phyloP scores from a whole-genome alignment of 2,329 filamentous ascomycete genomes.

The Colletotrichum tropicale region DNA sequence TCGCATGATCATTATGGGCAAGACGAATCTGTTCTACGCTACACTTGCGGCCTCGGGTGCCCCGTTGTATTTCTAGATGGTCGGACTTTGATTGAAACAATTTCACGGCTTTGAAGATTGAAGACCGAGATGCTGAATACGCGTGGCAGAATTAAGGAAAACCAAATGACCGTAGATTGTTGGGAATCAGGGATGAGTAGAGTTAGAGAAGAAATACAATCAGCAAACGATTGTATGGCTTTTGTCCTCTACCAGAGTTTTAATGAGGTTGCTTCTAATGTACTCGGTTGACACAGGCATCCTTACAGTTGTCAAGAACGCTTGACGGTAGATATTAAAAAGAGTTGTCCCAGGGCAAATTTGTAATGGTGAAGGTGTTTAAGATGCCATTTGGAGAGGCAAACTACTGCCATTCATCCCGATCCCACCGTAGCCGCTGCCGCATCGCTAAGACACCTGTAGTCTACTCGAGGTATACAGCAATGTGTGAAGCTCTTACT shows the following conservation, averaged over 20 bases:
- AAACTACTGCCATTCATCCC: background rate
- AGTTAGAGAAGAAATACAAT: background rate
- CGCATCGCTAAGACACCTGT: background rate
- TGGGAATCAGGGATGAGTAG: background rate
- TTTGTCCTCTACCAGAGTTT: background rate
- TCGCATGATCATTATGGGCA: slow-evolving; percentile 37
- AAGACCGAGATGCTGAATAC: background rate
- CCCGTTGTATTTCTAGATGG: background rate
- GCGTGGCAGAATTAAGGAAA: background rate
- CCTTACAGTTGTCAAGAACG: accelerated
- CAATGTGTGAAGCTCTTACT: background rate
- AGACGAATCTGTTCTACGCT: slow-evolving; percentile 38
- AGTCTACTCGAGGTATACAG: background rate
- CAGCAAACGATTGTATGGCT: background rate
- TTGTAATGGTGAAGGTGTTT: background rate
- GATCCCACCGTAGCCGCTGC: accelerated
- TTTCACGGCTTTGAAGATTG: background rate
- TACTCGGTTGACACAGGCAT: background rate
- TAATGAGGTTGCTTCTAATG: accelerated
- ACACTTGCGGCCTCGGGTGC: slow-evolving; percentile 25
- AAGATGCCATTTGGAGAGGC: accelerated
- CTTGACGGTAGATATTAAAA: background rate
- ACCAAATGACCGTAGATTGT: background rate
- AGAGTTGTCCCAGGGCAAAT: background rate
- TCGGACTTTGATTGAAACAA: background rate